phyloP scores from a whole-genome alignment of 805 yeast genomes.

The Metschnikowia noctiluminum region DNA sequence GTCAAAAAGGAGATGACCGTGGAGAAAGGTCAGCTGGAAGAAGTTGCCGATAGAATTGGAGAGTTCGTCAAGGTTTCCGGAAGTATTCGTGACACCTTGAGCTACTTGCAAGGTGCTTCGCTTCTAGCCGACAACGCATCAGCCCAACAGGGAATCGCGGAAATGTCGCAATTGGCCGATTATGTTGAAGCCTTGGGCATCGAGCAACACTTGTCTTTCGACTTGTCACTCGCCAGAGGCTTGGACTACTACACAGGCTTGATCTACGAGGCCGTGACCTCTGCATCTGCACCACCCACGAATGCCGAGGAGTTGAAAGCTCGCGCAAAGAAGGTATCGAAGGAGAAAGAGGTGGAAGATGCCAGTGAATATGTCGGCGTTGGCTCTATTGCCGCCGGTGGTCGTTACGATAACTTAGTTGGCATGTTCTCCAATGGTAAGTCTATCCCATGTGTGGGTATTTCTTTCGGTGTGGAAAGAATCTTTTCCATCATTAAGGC shows the following conservation, averaged over 20 bases:
- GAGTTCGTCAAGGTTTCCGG: slow-evolving; percentile 84
- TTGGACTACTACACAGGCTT: slow-evolving; percentile 96
- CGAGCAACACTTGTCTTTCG: slow-evolving; percentile 68
- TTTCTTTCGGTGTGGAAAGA: slow-evolving; percentile 96
- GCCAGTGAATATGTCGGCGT: slow-evolving; percentile 97
- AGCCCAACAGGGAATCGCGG: slow-evolving; percentile 78
- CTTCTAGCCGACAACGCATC: slow-evolving; percentile 59
- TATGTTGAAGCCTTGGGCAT: slow-evolving; percentile 84
- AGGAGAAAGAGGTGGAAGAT: slow-evolving; percentile 65
- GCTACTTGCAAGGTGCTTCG: slow-evolving; percentile 53
- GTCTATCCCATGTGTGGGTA: slow-evolving; percentile 95
- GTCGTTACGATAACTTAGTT: slow-evolving; percentile 93
- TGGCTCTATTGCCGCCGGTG: slow-evolving; percentile 98
- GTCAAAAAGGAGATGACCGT: slow-evolving; percentile 89
- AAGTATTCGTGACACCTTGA: slow-evolving; percentile 59
- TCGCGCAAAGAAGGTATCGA: slow-evolving; percentile 38
- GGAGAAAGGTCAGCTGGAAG: slow-evolving; percentile 87
- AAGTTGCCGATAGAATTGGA: slow-evolving; percentile 91
- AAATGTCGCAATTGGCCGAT: slow-evolving; percentile 69
- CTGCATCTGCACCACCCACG: slow-evolving; percentile 92
- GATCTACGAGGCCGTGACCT: slow-evolving; percentile 93
- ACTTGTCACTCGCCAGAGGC: slow-evolving; percentile 94
- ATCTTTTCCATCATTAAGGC: slow-evolving; percentile 85
- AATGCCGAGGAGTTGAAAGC: slow-evolving; percentile 67
- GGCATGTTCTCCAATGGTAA: slow-evolving; percentile 95